These are phyloP conservation scores for Maudiozyma humilis DNA, from an alignment of 1,139 yeast genomes.

Conservation along the genomic window DNA sequence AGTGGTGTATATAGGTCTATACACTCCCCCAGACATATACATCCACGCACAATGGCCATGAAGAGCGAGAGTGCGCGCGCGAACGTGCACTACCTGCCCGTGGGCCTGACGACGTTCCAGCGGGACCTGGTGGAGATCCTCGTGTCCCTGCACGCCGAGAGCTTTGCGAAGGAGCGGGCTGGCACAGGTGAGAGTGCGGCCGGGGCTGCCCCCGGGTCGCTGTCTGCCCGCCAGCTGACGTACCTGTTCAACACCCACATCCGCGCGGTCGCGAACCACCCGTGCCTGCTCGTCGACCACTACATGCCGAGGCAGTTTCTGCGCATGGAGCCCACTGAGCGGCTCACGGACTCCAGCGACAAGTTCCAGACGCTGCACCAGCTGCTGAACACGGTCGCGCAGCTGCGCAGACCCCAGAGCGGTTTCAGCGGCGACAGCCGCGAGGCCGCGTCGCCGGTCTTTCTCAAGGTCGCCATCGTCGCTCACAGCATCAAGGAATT, in stretches of 20 bases:
- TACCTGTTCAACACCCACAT: conserved; percentile 45
- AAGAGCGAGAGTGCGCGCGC: not conserved
- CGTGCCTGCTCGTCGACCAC: conserved; percentile 64
- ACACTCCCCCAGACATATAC: too few relatives aligned
- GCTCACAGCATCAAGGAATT: conserved; percentile 58
- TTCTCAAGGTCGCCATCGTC: conserved; percentile 39
- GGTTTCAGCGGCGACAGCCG: not conserved
- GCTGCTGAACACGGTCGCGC: conserved; percentile 35
- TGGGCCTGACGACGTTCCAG: conserved; percentile 48
- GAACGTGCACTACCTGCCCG: conserved; percentile 45
- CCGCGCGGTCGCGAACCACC: conserved; percentile 49
- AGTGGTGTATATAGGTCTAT: too few relatives aligned
- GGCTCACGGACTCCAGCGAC: conserved; percentile 47
- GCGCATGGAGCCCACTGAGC: conserved; percentile 54
- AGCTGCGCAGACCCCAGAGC: conserved; percentile 11
- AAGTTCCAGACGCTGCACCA: conserved; percentile 50
- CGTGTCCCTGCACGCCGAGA: conserved; percentile 43
- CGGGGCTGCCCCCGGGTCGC: conserved; percentile 12
- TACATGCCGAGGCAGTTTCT: conserved; percentile 62
- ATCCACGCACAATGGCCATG: not conserved
- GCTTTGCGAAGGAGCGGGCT: conserved; percentile 28
- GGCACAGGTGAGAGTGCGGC: not conserved
- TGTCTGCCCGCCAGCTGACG: conserved; percentile 31
- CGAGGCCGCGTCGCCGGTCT: not conserved
- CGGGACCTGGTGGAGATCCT: conserved; percentile 47